phyloP scores from a whole-genome alignment of 2,329 filamentous ascomycete genomes.

The Fusarium cyanostomum region DNA sequence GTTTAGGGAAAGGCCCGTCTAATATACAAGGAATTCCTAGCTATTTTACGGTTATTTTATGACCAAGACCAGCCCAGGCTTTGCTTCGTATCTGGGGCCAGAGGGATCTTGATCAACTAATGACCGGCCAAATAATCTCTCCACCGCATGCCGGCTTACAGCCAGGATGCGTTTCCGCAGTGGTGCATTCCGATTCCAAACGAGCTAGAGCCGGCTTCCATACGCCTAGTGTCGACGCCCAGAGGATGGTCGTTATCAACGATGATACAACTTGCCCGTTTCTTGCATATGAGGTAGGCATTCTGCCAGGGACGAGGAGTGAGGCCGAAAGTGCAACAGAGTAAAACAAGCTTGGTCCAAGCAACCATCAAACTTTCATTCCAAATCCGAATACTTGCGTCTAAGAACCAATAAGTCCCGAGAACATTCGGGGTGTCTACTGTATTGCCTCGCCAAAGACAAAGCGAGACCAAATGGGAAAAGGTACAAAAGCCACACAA shows the following conservation, averaged over 20 bases:
- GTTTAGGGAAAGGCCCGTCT: too few species aligned
- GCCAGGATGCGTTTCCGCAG: background rate
- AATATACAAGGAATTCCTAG: too few species aligned
- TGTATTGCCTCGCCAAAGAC: background rate
- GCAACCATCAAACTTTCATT: background rate
- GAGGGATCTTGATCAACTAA: too few species aligned
- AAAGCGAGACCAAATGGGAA: background rate
- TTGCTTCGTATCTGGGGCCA: too few species aligned
- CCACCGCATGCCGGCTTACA: background rate
- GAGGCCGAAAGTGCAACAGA: background rate
- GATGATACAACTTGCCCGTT: background rate
- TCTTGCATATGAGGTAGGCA: background rate
- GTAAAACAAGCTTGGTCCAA: background rate
- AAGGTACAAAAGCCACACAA: background rate
- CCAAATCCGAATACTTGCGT: background rate
- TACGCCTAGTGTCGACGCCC: background rate
- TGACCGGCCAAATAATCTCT: too few species aligned
- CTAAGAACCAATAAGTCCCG: background rate
- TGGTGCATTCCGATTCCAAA: background rate
- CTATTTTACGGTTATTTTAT: too few species aligned
- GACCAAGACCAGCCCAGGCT: too few species aligned
- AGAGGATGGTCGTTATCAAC: background rate
- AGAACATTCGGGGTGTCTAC: background rate
- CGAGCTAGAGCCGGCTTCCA: conserved; percentile 1
- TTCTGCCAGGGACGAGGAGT: background rate